Evolutionary conservation across 2,329 filamentous ascomycete species (phyloP).

Genomic region (Sporothrix phasma): DNA sequence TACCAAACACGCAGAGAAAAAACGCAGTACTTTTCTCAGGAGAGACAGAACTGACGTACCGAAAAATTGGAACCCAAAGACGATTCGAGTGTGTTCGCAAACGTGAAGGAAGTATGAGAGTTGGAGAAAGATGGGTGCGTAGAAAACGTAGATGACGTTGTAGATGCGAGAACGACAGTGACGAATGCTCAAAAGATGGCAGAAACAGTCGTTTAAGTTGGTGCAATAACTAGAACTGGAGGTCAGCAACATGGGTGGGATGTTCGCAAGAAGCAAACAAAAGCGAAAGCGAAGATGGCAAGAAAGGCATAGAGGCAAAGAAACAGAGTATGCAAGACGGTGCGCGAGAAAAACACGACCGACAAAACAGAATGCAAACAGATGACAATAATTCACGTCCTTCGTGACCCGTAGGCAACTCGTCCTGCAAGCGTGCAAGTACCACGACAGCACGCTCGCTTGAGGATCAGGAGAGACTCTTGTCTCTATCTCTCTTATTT

Average conservation of each 20-base stretch:
- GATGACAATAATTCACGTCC: background rate
- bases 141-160: conserved; percentile 4
- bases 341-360: background rate
- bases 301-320: background rate
- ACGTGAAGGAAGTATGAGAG: conserved; percentile 7
- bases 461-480: background rate
- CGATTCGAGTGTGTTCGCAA: conserved; percentile 10
- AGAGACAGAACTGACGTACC: background rate
- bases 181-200: conserved; percentile 1
- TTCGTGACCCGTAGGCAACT: background rate
- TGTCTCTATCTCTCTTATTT: no score
- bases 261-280: background rate
- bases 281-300: background rate
- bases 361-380: background rate
- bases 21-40: background rate
- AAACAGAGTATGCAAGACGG: no score
- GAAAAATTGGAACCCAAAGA: background rate
- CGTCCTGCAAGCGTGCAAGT: background rate
- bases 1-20: background rate
- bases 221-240: background rate
- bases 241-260: background rate
- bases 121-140: background rate
- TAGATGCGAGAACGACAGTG: conserved; percentile 9
- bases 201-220: conserved; percentile 5
- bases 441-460: conserved; percentile 6